Percentiles rank a stretch among this genome's conserved stretches.
These are phyloP conservation scores for Cladobotryum protrusum DNA, from an alignment of 2,329 filamentous ascomycete species.

Conservation along the genomic window DNA sequence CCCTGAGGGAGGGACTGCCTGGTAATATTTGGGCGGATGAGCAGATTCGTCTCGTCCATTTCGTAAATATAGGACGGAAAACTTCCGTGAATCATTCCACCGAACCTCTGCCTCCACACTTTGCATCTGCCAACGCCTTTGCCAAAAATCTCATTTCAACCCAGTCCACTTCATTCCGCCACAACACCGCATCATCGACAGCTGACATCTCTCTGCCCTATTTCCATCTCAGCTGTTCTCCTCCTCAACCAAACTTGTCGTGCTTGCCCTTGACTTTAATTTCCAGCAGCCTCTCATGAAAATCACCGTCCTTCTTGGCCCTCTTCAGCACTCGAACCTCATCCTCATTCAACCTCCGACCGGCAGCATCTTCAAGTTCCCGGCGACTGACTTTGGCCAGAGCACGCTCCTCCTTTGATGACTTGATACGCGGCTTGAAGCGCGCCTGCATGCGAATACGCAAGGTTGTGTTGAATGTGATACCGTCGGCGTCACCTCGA, in stretches of 20 bases:
- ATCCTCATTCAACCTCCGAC: conserved; percentile 70
- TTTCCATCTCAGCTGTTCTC: background rate
- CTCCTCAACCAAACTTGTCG: conserved; percentile 60
- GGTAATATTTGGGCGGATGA: no score
- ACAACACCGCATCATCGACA: no score
- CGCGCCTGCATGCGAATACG: conserved; percentile 89
- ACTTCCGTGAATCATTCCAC: no score
- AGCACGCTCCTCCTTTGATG: conserved; percentile 75
- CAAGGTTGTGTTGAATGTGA: conserved; percentile 64
- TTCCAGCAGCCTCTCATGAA: conserved; percentile 79
- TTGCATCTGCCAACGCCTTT: no score
- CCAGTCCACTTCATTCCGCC: background rate
- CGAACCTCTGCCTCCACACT: no score
- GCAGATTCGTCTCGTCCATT: no score
- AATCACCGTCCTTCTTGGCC: conserved; percentile 79
- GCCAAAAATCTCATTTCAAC: background rate
- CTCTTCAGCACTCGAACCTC: conserved; percentile 80
- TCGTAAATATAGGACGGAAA: no score
- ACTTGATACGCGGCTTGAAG: conserved; percentile 80
- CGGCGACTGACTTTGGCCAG: conserved; percentile 78
- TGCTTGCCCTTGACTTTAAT: conserved; percentile 90
- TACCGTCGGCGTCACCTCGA: conserved; percentile 66
- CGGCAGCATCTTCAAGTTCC: conserved; percentile 77
- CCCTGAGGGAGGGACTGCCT: no score
- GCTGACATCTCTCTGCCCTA: no score